Conservation (phyloP, 2,329 filamentous ascomycete genomes). For the Zymoseptoria pseudotritici region DNA sequence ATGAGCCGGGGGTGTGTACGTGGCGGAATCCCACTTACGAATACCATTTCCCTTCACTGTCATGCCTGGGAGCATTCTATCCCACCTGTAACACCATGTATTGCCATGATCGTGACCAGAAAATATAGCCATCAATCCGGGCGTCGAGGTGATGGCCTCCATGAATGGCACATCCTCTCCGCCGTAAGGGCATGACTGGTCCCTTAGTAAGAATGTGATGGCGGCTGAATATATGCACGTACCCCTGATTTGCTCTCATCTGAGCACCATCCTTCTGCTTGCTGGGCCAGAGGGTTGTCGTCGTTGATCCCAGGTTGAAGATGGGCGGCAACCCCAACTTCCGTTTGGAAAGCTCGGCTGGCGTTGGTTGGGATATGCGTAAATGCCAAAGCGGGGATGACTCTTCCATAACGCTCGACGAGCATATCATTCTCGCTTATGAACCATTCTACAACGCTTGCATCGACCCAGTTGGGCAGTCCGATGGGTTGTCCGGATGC, state of each 20-base stretch:
- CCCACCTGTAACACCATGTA: slow-evolving; percentile 30
- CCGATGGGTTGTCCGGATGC: slow-evolving; percentile 23
- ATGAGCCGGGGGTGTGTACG: not conserved
- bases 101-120: slow-evolving; percentile 55
- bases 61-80: slow-evolving; percentile 22
- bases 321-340: slow-evolving; percentile 35
- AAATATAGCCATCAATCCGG: slow-evolving; percentile 52
- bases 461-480: slow-evolving; percentile 40
- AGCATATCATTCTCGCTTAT: slow-evolving; percentile 20
- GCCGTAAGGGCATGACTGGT: slow-evolving; percentile 26
- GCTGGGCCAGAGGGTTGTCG: slow-evolving; percentile 34
- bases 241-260: slow-evolving; percentile 31
- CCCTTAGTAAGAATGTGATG: not conserved
- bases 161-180: slow-evolving; percentile 56
- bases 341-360: slow-evolving; percentile 34
- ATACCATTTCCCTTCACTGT: slow-evolving; percentile 24
- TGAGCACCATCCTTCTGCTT: slow-evolving; percentile 33
- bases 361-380: slow-evolving; percentile 47
- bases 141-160: slow-evolving; percentile 49
- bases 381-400: slow-evolving; percentile 47
- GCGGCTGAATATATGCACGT: not conserved
- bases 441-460: slow-evolving; percentile 42
- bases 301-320: slow-evolving; percentile 43
- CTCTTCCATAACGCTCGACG: slow-evolving; percentile 6
- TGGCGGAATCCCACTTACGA: slow-evolving; percentile 4